Conservation (phyloP, 169 alveolate genomes). For the Miamiensis avidus region DNA sequence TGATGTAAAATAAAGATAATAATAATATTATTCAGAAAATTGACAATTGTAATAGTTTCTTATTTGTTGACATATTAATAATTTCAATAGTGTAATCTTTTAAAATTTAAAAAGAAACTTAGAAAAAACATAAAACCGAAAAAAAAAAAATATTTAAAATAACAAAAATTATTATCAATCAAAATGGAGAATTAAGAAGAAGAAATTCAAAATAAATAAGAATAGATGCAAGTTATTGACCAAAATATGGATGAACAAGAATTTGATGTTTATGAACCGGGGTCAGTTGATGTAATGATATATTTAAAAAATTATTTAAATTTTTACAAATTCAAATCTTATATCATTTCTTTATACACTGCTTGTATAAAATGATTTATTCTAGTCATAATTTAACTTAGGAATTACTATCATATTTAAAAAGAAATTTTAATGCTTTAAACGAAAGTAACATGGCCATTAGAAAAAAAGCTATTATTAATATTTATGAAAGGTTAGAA, state of each 20-base stretch:
- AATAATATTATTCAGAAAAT: too few relatives aligned
- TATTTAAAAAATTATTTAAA: too few relatives aligned
- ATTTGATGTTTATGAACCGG: slow-evolving; percentile 36
- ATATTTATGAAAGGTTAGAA: slow-evolving; percentile 52
- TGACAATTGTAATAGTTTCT: too few relatives aligned
- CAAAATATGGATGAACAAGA: slow-evolving; percentile 24
- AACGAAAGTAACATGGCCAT: slow-evolving; percentile 44
- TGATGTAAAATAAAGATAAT: too few relatives aligned
- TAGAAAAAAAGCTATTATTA: slow-evolving; percentile 58
- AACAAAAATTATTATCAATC: not conserved
- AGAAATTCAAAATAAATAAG: slow-evolving; percentile 1
- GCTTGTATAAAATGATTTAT: not conserved
- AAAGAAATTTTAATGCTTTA: slow-evolving; percentile 58
- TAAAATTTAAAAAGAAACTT: not conserved
- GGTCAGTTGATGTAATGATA: slow-evolving; percentile 17
- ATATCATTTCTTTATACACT: not conserved
- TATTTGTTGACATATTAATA: not conserved
- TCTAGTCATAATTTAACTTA: slow-evolving; percentile 29
- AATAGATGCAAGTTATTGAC: too few relatives aligned
- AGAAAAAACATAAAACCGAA: not conserved
- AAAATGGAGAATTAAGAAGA: not conserved
- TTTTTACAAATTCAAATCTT: not conserved
- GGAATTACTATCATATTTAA: slow-evolving; percentile 52
- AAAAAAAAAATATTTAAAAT: too few relatives aligned
- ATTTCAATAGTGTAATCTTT: not conserved